Percentiles rank a stretch among this genome's conserved stretches.
Conservation (phyloP, 2,329 filamentous ascomycete genomes). For the Penicillium verrucosum region DNA sequence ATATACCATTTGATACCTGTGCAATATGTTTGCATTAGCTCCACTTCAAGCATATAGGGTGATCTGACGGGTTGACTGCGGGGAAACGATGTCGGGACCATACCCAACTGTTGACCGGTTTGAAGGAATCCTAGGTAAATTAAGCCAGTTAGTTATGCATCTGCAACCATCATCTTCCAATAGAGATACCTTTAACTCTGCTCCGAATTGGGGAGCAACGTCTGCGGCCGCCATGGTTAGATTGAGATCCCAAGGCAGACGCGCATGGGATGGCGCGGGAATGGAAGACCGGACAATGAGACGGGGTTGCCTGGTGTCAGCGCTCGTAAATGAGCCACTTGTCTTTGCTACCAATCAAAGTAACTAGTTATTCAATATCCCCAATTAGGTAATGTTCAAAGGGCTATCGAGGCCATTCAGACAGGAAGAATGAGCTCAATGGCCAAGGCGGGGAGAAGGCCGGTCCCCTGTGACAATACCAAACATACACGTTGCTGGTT, state of each 20-base stretch:
- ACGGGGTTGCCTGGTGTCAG: not conserved
- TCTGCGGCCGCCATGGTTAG: constrained; percentile 73
- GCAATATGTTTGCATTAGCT: constrained; percentile 20
- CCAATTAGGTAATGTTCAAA: not conserved
- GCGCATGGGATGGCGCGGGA: constrained; percentile 25
- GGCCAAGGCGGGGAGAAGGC: constrained; percentile 25
- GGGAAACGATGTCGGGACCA: constrained; percentile 24
- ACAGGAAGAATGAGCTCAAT: constrained; percentile 18
- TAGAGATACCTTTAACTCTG: constrained; percentile 76
- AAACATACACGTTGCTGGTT: constrained; percentile 11
- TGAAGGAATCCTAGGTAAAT: constrained; percentile 79
- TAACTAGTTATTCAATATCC: not conserved
- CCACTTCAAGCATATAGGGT: constrained; percentile 7
- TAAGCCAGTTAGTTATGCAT: constrained; percentile 21
- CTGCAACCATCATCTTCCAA: not conserved
- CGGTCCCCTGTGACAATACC: constrained; percentile 30
- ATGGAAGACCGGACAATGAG: constrained; percentile 1
- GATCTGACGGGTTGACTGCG: constrained; percentile 11
- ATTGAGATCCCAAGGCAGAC: constrained; percentile 18
- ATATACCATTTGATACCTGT: constrained; percentile 76
- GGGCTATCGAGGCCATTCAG: constrained; percentile 9
- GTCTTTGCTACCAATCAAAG: not conserved
- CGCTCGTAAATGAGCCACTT: not conserved
- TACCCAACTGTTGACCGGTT: constrained; percentile 87
- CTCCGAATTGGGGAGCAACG: constrained; percentile 80